Evolutionary conservation across 306 rosid genomes (phyloP).

Genomic region (Ormosia emarginata): DNA sequence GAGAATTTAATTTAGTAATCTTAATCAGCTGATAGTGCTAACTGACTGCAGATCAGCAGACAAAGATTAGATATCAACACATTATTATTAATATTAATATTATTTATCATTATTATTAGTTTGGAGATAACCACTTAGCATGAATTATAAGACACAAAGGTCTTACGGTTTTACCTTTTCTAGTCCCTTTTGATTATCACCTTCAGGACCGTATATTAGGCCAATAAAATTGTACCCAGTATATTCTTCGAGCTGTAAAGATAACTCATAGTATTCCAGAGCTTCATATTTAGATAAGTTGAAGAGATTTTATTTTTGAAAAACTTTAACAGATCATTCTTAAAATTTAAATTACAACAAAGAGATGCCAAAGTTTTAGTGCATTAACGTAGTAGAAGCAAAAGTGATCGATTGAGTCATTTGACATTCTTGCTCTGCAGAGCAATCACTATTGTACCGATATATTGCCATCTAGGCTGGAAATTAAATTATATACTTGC

Average conservation of each 20-base stretch:
- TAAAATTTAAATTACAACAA: constrained; percentile 6
- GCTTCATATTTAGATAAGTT: constrained; percentile 9
- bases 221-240: constrained; percentile 73
- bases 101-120: too few species aligned
- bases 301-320: neutral
- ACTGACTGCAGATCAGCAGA: neutral
- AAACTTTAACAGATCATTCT: constrained; percentile 1
- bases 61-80: constrained; percentile 10
- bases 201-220: constrained; percentile 70
- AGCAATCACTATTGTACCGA: neutral
- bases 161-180: constrained; percentile 74
- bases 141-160: neutral
- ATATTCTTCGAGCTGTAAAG: constrained; percentile 67
- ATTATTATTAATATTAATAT: neutral
- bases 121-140: too few species aligned
- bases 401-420: neutral
- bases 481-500: too few species aligned
- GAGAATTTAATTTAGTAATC: neutral
- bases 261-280: constrained; percentile 1
- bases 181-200: constrained; percentile 78
- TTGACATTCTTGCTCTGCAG: constrained; percentile 5
- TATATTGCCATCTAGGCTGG: neutral
- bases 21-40: constrained; percentile 12
- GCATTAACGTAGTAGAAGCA: neutral
- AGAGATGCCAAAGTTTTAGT: neutral